These are phyloP conservation scores for Calonectria naviculata DNA, from an alignment of 2,329 filamentous ascomycete genomes.

Conservation along the genomic window DNA sequence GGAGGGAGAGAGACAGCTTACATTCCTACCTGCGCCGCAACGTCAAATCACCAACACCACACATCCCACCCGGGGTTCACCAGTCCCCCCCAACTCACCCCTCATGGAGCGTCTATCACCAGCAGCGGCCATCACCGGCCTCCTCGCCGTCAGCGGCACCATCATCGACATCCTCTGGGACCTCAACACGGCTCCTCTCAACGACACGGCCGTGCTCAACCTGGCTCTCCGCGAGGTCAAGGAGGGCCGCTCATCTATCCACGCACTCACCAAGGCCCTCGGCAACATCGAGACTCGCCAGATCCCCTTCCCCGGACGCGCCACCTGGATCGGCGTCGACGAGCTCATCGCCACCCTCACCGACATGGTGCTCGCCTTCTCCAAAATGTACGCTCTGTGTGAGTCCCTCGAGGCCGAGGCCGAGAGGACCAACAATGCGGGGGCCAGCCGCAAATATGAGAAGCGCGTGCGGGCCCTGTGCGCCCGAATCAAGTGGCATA, in stretches of 20 bases:
- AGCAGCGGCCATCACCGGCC: constrained; percentile 50
- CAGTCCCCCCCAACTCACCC: not conserved
- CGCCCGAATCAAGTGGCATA: constrained; percentile 50
- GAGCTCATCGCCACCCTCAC: constrained; percentile 49
- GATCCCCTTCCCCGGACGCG: constrained; percentile 49
- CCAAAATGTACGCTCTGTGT: constrained; percentile 46
- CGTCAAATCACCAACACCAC: not conserved
- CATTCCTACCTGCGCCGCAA: not conserved
- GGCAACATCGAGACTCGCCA: constrained; percentile 45
- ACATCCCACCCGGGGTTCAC: not conserved
- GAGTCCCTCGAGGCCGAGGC: constrained; percentile 37
- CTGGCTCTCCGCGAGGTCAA: constrained; percentile 49
- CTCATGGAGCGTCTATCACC: constrained; percentile 43
- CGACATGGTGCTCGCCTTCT: constrained; percentile 49
- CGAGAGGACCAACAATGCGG: constrained; percentile 27
- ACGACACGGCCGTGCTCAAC: constrained; percentile 41
- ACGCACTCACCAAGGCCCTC: constrained; percentile 50
- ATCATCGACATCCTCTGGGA: constrained; percentile 49
- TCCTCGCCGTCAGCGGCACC: constrained; percentile 48
- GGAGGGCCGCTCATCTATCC: constrained; percentile 50
- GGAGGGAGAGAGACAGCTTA: not conserved
- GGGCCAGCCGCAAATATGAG: constrained; percentile 33
- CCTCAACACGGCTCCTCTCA: constrained; percentile 44
- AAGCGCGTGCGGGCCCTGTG: constrained; percentile 44
- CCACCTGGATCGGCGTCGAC: constrained; percentile 48